phyloP scores from a whole-genome alignment of 768 basidiomycete genomes.

The Boletus fagicola region DNA sequence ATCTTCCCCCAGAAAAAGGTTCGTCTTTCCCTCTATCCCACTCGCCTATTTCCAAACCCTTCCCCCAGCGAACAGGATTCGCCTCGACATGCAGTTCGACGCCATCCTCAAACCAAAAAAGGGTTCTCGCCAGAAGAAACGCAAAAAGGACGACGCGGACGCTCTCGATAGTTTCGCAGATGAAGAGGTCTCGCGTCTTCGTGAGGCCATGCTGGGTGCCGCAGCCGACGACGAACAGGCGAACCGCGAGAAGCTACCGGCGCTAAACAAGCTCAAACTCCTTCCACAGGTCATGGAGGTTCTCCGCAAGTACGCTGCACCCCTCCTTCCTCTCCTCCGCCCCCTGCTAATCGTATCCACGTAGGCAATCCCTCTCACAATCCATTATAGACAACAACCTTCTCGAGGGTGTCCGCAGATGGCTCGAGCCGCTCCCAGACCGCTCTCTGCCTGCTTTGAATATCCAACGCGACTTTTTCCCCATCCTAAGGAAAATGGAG shows the following conservation, averaged over 20 bases:
- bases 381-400: conserved; percentile 96
- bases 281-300: conserved; percentile 91
- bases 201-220: conserved; percentile 83
- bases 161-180: conserved; percentile 85
- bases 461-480: conserved; percentile 91
- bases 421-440: conserved; percentile 94
- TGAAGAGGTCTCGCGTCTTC: conserved; percentile 85
- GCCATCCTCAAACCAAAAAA: conserved; percentile 84
- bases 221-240: conserved; percentile 81
- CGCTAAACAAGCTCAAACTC: conserved; percentile 77
- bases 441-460: conserved; percentile 91
- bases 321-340: no score
- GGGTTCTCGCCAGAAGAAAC: conserved; percentile 55
- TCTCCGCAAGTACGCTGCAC: conserved; percentile 73
- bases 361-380: conserved; percentile 78
- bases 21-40: conserved; percentile 12
- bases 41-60: background rate
- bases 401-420: conserved; percentile 81
- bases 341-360: background rate
- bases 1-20: conserved; percentile 80
- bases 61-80: conserved; percentile 64
- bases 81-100: conserved; percentile 81
- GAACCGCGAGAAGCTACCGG: conserved; percentile 78
- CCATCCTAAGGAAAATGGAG: conserved; percentile 81
- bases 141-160: conserved; percentile 80